These are phyloP conservation scores for Ottelia alismoides DNA, from an alignment of 106 monocot species.

Conservation along the genomic window DNA sequence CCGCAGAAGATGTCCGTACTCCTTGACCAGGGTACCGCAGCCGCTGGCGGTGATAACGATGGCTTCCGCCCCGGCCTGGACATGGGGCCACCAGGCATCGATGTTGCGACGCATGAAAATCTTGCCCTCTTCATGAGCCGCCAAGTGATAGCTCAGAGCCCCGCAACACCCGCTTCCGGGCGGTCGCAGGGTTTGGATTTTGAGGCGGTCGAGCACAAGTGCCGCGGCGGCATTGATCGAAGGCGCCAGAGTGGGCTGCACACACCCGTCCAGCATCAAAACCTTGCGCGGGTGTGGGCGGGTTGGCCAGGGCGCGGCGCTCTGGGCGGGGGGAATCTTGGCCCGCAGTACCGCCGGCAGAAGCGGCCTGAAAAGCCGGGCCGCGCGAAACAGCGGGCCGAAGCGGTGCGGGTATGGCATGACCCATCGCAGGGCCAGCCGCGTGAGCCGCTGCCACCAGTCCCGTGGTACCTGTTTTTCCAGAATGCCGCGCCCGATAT, in stretches of 20 bases:
- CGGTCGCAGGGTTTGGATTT: background rate
- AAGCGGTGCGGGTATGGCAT: background rate
- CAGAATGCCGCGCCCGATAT: background rate
- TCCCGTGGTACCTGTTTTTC: background rate
- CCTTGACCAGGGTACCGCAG: background rate
- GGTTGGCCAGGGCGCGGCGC: background rate
- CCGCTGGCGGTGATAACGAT: background rate
- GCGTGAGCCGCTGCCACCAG: background rate
- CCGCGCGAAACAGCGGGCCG: background rate
- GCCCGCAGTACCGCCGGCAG: background rate
- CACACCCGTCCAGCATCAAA: background rate
- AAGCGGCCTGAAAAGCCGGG: background rate
- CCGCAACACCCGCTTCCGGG: background rate
- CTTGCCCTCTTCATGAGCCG: background rate
- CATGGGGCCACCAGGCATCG: background rate
- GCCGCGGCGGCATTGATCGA: background rate
- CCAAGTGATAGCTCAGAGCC: background rate
- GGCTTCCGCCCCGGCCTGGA: background rate
- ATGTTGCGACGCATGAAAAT: background rate
- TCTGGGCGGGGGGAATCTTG: background rate
- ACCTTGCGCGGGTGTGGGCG: background rate
- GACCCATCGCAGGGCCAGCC: background rate
- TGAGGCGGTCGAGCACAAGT: background rate
- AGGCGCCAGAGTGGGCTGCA: background rate
- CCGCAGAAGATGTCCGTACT: background rate